Evolutionary conservation across 176 grass and related monocot genomes (phyloP), one percentile per base, ranked within the genome.

Genomic region (Raddia distichophylla): DNA sequence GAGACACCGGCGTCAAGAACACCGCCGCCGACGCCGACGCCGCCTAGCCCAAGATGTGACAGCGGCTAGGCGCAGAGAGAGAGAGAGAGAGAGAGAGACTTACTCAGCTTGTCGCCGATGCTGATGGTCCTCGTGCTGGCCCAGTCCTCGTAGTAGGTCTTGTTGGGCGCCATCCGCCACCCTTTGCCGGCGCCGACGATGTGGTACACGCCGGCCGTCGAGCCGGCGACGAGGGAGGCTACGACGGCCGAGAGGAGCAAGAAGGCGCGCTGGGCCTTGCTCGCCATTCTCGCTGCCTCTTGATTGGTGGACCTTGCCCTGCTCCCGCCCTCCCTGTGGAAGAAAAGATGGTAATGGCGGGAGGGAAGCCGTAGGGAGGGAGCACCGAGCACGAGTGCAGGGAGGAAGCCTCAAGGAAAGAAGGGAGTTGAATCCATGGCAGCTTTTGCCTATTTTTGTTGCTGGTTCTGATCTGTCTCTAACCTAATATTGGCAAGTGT

Each of bases 121-220:
- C 69, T 82, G 66, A 98, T 89, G 40, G 76, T 87, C 84, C 79
- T 64, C 49, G 15, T 69, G 43, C 76, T 8, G 0, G 86, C 90
- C 95, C 95, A 98, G 7, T 98, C 90, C 16, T 74, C 81, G 69
- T 94, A 98, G 83, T 91, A 98, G 7, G 95, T 98, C 33, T 48
- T 37, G 70, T 92, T 93, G 2, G 80, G 86, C 35, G 95, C 92
- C 63, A 86, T 83, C 66, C 57, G 82, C 95, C 95, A 98, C 34
- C 95, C 95, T 27, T 91, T 91, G 83, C 86, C 81, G 61, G 90
- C 95, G 59, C 95, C 95, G 51, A 98, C 90, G 40, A 98, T 98
- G 88, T 94, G 95, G 64, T 87, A 89, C 2, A 86, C 50, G 19
- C 89, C 87, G 72, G 88, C 90, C 0, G 51, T 74, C 17, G 89